phyloP scores from a whole-genome alignment of 257 asterid species.

The Datura wrightii region DNA sequence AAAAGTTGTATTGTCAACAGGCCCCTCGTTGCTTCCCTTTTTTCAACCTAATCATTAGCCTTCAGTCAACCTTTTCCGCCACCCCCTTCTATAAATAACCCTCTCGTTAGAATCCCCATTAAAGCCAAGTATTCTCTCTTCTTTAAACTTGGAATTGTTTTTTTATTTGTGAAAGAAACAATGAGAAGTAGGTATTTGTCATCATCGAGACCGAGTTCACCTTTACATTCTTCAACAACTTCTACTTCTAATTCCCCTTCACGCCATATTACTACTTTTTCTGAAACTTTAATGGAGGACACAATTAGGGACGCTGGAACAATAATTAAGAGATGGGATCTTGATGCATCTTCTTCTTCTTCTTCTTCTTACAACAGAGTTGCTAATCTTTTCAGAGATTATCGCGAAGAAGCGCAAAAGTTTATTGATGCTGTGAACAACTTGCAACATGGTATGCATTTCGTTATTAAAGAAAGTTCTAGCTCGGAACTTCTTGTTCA shows the following conservation, averaged over 20 bases:
- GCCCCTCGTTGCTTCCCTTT: slow-evolving; percentile 6
- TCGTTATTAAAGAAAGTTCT: slow-evolving; percentile 46
- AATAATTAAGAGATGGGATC: slow-evolving; percentile 50
- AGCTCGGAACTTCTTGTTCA: slow-evolving; percentile 51
- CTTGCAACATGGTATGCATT: slow-evolving; percentile 63
- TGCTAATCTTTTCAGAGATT: slow-evolving; percentile 47
- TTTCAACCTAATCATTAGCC: not conserved
- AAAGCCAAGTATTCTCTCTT: not conserved
- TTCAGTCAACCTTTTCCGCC: not conserved
- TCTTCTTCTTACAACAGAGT: slow-evolving; percentile 28
- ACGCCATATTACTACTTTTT: slow-evolving; percentile 46
- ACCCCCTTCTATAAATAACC: slow-evolving; percentile 1
- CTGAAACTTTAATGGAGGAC: slow-evolving; percentile 63
- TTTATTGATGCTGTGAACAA: slow-evolving; percentile 54
- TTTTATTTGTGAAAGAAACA: not conserved
- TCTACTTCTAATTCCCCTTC: slow-evolving; percentile 38
- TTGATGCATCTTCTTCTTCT: slow-evolving; percentile 35
- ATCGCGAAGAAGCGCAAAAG: slow-evolving; percentile 47
- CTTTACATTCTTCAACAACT: slow-evolving; percentile 39
- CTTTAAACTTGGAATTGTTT: not conserved
- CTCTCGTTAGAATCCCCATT: not conserved
- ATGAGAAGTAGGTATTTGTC: slow-evolving; percentile 29
- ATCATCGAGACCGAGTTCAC: slow-evolving; percentile 48
- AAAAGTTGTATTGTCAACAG: not conserved
- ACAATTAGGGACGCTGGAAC: slow-evolving; percentile 57